Evolutionary conservation across 129 eudicot species (phyloP).

Genomic region (Silybum marianum): DNA sequence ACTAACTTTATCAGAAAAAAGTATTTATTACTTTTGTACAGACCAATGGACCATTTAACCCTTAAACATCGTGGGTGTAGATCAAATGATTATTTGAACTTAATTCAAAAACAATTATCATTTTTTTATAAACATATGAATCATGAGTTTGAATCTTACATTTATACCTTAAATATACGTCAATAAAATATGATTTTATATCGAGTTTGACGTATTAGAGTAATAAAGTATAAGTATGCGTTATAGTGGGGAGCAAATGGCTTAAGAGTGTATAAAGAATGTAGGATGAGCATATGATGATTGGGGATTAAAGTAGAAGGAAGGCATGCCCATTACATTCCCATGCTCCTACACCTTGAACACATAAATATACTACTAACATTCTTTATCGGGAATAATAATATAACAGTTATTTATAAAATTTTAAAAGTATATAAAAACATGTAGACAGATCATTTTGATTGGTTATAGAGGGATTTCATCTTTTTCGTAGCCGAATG

Average conservation of each 20-base stretch:
- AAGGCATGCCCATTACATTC: conserved; percentile 32
- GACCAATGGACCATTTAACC: not conserved
- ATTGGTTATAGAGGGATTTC: not conserved
- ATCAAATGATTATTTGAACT: not conserved
- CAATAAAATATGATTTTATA: not conserved
- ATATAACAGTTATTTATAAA: not conserved
- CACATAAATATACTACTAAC: conserved; percentile 11
- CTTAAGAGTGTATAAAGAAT: conserved; percentile 19
- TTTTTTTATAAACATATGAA: not conserved
- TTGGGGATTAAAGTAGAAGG: conserved; percentile 32
- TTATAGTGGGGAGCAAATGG: conserved; percentile 30
- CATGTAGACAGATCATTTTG: not conserved
- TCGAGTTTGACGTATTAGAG: not conserved
- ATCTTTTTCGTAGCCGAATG: not conserved
- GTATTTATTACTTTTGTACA: conserved; percentile 4
- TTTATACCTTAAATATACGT: not conserved
- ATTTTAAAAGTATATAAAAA: not conserved
- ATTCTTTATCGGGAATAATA: conserved; percentile 27
- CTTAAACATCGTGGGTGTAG: not conserved
- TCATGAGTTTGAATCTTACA: not conserved
- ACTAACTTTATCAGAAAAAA: not conserved
- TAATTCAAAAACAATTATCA: not conserved
- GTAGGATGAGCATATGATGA: conserved; percentile 28
- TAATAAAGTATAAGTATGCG: not conserved
- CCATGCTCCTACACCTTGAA: conserved; percentile 25